These are phyloP conservation scores for Trebouxiophyceae sp. DNA, from an alignment of 163 green algal species.

Conservation along the genomic window DNA sequence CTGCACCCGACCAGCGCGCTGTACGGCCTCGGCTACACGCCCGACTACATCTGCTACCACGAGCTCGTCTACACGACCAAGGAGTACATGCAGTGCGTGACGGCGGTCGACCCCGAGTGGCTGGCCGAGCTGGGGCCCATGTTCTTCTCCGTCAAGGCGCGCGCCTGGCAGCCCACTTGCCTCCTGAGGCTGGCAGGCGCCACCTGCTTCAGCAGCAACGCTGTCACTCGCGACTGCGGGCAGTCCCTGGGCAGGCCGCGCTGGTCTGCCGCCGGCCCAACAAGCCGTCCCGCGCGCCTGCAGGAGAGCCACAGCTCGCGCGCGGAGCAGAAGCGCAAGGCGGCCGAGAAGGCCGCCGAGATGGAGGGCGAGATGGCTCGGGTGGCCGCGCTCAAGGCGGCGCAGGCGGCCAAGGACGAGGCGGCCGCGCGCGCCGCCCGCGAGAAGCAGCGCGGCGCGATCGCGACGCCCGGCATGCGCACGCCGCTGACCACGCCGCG, in stretches of 20 bases:
- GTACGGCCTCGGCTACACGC: constrained; percentile 94
- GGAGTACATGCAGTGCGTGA: constrained; percentile 96
- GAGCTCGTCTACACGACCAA: constrained; percentile 93
- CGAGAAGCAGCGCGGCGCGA: constrained; percentile 39
- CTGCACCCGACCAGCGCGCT: constrained; percentile 83
- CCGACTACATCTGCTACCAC: constrained; percentile 97
- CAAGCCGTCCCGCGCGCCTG: neutral
- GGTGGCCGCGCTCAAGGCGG: constrained; percentile 15
- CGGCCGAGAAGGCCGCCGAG: constrained; percentile 28
- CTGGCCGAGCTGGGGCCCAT: constrained; percentile 94
- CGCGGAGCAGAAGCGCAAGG: constrained; percentile 51
- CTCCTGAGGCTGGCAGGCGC: neutral
- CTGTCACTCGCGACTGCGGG: neutral
- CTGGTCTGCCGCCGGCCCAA: neutral
- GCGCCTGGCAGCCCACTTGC: neutral
- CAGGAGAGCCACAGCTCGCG: constrained; percentile 64
- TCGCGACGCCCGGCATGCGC: constrained; percentile 49
- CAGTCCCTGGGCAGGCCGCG: neutral
- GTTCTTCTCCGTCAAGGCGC: constrained; percentile 96
- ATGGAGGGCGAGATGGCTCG: constrained; percentile 54
- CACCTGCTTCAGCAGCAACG: neutral
- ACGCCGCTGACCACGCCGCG: constrained; percentile 17
- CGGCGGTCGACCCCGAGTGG: constrained; percentile 95
- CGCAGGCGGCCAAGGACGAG: constrained; percentile 16
- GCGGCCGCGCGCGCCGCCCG: constrained; percentile 8